Evolutionary conservation across 352 stramenopile genomes (phyloP).

Genomic region (Phytophthora sansomeana): DNA sequence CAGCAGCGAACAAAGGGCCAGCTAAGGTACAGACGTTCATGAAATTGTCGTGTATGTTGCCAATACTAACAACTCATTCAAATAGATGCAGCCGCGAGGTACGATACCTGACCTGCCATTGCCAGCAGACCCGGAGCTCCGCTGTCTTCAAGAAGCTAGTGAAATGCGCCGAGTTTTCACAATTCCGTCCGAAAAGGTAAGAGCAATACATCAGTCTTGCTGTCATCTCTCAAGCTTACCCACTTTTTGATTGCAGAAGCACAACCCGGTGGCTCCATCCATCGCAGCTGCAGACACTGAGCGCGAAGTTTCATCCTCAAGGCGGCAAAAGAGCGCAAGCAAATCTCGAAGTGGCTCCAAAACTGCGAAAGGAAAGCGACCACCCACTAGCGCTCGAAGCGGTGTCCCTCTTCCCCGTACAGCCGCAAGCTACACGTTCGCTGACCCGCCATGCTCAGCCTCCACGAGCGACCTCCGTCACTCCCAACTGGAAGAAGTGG

Average conservation of each 20-base stretch:
- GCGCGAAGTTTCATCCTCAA: constrained; percentile 13
- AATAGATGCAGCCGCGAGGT: constrained; percentile 51
- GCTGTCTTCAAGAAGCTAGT: constrained; percentile 51
- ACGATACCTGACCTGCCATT: constrained; percentile 52
- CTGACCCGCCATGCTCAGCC: constrained; percentile 12
- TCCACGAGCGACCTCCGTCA: constrained; percentile 65
- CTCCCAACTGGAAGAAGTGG: constrained; percentile 64
- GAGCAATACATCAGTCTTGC: neutral
- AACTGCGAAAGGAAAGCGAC: constrained; percentile 19
- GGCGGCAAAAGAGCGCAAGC: constrained; percentile 9
- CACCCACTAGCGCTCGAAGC: constrained; percentile 3
- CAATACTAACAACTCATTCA: neutral
- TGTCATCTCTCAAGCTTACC: neutral
- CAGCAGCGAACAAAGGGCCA: neutral
- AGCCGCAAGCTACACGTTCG: neutral
- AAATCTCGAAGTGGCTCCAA: constrained; percentile 16
- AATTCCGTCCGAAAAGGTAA: constrained; percentile 29
- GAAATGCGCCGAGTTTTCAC: constrained; percentile 41
- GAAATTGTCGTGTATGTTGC: too few species aligned
- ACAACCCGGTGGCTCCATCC: neutral
- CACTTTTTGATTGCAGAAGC: constrained; percentile 7
- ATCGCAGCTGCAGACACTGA: neutral
- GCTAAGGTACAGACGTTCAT: constrained; percentile 23
- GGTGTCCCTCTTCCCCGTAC: constrained; percentile 4
- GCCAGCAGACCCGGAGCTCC: constrained; percentile 65